Base-by-base conservation (phyloP, 2,329 filamentous ascomycete genomes). In the Xylariaceae sp. region DNA sequence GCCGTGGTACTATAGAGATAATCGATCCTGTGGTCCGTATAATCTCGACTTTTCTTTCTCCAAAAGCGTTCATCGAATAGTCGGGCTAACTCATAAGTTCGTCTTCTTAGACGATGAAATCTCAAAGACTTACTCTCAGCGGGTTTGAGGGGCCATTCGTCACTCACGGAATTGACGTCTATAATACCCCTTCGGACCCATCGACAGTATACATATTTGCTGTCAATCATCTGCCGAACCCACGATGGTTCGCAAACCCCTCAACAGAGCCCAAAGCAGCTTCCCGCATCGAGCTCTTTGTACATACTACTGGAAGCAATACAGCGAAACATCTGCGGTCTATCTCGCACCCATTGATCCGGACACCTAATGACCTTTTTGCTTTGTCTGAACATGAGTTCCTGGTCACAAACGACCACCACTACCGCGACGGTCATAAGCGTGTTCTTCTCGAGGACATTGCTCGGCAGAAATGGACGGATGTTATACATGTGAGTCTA, bases 381-480 rank as follows among this genome's bases (percentile, higher is more conserved):
- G 81, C 78, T 1, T 63, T 70, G 3, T 79, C 73, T 0, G 75
- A 79, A 0, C 71, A 64, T 12, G 77, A 78, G 0, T 78, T 87
- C 65, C 81, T 82, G 48, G 79, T 86, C 5, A 86, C 83, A 0
- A 87, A 87, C 58, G 85, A 87, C 59, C 83, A 87, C 51, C 70
- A 71, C 60, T 78, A 86, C 65, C 75, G 73, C 0, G 75, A 80
- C 1, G 83, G 84, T 0, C 4, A 66, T 0, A 65, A 78, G 69
- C 75, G 83, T 1, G n/a, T n/a, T n/a, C 7, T 64, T 0, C 1
- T 85, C 0, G 85, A 87, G 60, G 77, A 81, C 0, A 61, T 65
- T 0, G 71, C 75, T 0, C 41, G 44, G 14, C 12, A 2, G 21
- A 75, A 70, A 19, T 86, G 83, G 82, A 77, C 81, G 0, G 75